Percentiles rank a stretch among this genome's conserved stretches.
Evolutionary conservation across 2,329 filamentous ascomycete species (phyloP).

Genomic region (Diaporthe ilicicola): DNA sequence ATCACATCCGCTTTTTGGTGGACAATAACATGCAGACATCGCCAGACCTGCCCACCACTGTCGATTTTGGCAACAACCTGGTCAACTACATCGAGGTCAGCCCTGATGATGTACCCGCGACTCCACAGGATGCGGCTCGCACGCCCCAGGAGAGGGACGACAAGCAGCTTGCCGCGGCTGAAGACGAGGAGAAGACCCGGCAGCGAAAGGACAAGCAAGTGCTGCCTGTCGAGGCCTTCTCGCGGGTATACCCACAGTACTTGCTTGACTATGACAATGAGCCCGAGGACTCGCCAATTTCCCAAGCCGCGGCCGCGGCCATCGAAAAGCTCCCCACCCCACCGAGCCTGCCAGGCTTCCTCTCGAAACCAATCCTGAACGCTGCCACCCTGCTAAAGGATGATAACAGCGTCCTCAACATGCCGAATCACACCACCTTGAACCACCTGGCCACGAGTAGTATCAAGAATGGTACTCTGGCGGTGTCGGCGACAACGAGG

Average conservation of each 20-base stretch:
- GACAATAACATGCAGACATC: constrained; percentile 94
- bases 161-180: constrained; percentile 37
- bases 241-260: constrained; percentile 81
- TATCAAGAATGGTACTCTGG: constrained; percentile 95
- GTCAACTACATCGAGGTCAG: constrained; percentile 98
- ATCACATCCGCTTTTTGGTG: constrained; percentile 96
- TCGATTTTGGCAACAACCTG: constrained; percentile 96
- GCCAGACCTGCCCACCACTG: constrained; percentile 86
- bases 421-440: constrained; percentile 96
- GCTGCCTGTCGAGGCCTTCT: constrained; percentile 69
- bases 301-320: constrained; percentile 77
- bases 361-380: constrained; percentile 95
- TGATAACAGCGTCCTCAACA: constrained; percentile 94
- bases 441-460: constrained; percentile 98
- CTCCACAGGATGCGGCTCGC: constrained; percentile 40
- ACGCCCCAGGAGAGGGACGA: constrained; percentile 40
- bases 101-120: constrained; percentile 70
- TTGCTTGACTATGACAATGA: constrained; percentile 82
- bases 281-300: constrained; percentile 78
- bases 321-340: constrained; percentile 84
- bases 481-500: constrained; percentile 95
- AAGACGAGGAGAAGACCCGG: constrained; percentile 55
- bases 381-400: constrained; percentile 93
- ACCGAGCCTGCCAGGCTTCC: constrained; percentile 86
- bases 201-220: constrained; percentile 63